Evolutionary conservation across 164 flowering plant genomes (phyloP), one percentile per base, ranked within the genome.

Genomic region (Echeveria elegans): DNA sequence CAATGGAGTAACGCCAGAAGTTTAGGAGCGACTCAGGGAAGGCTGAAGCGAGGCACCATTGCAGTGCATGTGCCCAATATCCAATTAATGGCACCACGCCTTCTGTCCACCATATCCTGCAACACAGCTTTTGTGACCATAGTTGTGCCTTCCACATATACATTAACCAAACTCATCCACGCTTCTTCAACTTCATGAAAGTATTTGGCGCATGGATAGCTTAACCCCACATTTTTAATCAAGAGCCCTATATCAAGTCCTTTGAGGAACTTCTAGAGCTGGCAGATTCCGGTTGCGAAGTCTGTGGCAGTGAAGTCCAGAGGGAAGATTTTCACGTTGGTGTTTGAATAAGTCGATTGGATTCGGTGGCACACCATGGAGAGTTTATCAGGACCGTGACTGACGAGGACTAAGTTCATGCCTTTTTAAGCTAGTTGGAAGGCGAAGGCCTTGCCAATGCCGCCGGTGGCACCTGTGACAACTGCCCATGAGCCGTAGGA

Each of bases 391-490:
- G 66, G 26, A 73, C 66, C 75, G 28, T 85, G 40, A n/a, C 86
- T 53, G 15, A 86, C 79, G 1, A 86, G 74, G 0, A 86, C 43
- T 0, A 86, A 69, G 69, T 82, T 77, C 4, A 83, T 75, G 30
- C 86, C 86, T 19, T 75, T 66, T 7, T 31, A 12, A 2, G 88
- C 88, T 2, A 86, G 74, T 36, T 81, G 70, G 66, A 56, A 66
- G 15, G 88, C 83, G 0, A 82, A 70, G 40, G 84, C 81, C 40
- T 75, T 82, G 14, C 90, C 90, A 0, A 56, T 85, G 15, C 89
- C 89, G 32, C 80, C 86, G 11, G 89, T 80, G 72, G 86, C 68
- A 23, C 89, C 89, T 19, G 89, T 85, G 72, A 85, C 53, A 24
- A 83, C 41, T 3, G 83, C 89, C 87, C 87, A 85, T 0, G 84